Evolutionary conservation across 2,329 filamentous ascomycete genomes (phyloP), one percentile per base, ranked within the genome.

Genomic region (Aspergillus sp.): DNA sequence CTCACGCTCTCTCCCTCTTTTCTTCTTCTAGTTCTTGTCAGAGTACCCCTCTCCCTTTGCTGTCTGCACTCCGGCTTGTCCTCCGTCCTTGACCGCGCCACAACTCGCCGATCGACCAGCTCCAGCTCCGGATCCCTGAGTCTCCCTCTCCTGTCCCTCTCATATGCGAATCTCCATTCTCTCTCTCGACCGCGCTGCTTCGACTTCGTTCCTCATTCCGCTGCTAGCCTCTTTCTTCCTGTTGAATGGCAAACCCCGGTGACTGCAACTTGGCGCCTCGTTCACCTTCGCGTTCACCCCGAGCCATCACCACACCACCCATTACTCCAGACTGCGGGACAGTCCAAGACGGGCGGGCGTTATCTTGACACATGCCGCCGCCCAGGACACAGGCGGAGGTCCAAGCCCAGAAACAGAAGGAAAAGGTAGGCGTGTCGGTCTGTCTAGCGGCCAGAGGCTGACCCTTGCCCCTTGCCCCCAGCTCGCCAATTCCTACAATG

Each of bases 401-500:
- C 58, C 71, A 74, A 62, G 59, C 69, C 52, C 71, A 75, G 55
- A 69, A 67, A 53, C 69, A 72, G 53, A 70, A 73, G 61, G 69
- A 69, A 61, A 75, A 74, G 69, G 71, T 74, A n/a, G n/a, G n/a
- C n/a, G n/a, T n/a, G n/a, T n/a, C n/a, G n/a, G n/a, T n/a, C n/a
- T n/a, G n/a, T n/a, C n/a, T n/a, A n/a, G n/a, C n/a, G n/a, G n/a
- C n/a, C n/a, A n/a, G n/a, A n/a, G n/a, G n/a, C n/a, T n/a, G n/a
- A n/a, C 11, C 12, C 8, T 20, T 30, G 3, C 15, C 15, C 10
- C 28, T 13, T 13, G 3, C n/a, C n/a, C 22, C 57, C 61, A 95
- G 88, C 88, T 98, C 70, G 86, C 88, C 59, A 84, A 81, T 63
- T 96, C 91, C 48, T 98, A 98, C 68, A 84, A 93, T 68, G 83